Percentiles rank a stretch among this genome's conserved stretches.
Evolutionary conservation across 495 filamentous ascomycete genomes (phyloP).

Genomic region (Aspergillus coremiiformis): DNA sequence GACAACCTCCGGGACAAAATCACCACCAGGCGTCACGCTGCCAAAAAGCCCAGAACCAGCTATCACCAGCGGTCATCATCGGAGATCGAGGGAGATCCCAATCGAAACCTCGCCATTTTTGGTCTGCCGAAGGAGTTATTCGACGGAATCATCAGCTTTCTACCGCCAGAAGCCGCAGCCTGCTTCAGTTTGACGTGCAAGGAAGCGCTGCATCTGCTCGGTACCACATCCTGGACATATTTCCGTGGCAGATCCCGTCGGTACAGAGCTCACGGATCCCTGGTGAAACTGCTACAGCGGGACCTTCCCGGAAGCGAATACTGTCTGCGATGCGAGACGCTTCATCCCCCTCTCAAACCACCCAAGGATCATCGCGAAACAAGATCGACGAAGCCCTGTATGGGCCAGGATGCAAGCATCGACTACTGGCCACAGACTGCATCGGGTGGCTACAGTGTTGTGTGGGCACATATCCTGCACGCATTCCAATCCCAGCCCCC

Average conservation of each 20-base stretch:
- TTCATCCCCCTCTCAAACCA: conserved; percentile 3
- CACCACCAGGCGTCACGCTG: no score
- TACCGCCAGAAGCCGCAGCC: background rate
- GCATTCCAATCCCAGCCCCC: background rate
- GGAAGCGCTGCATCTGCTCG: background rate
- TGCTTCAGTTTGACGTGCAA: conserved; percentile 7
- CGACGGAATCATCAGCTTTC: background rate
- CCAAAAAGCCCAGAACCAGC: background rate
- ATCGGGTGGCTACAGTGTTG: background rate
- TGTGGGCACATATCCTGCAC: background rate
- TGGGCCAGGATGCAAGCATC: background rate
- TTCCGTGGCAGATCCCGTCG: background rate
- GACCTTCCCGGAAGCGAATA: background rate
- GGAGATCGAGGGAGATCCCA: background rate
- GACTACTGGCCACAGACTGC: conserved; percentile 4
- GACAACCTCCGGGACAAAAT: no score
- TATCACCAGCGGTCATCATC: background rate
- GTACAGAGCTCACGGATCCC: background rate
- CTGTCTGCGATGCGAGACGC: conserved; percentile 1
- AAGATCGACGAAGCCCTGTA: background rate
- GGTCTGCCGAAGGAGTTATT: conserved; percentile 4
- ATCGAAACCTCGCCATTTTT: background rate
- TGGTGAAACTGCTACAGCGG: conserved; percentile 1
- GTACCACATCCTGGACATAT: background rate
- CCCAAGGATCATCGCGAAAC: conserved; percentile 2